Evolutionary conservation across 176 grass and related monocot genomes (phyloP), one percentile per base, ranked within the genome.

Genomic region (Pharus latifolius): DNA sequence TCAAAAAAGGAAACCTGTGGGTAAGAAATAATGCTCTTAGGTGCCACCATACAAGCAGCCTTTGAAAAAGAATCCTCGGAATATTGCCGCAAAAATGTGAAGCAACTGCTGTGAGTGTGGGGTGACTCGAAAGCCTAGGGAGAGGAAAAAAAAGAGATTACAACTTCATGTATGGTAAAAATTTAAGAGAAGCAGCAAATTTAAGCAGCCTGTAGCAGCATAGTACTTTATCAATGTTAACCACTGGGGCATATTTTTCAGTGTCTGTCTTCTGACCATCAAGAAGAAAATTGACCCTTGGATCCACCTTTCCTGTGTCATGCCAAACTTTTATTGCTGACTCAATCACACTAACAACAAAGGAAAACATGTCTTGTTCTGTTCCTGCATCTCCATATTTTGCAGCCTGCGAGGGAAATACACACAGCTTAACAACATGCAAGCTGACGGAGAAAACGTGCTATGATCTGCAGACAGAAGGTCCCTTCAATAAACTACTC

Each of bases 71-170:
- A 93, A 56, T 93, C 79, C 24, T 72, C 81, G 0, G 87, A 69
- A 50, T 98, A 93, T 82, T 98, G 78, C 62, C 94, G 88, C 70
- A 98, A 75, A 88, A 70, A 98, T 58, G 78, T 64, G 64, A 90
- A 88, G 75, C 84, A 93, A 19, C 46, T 77, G 16, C 67, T 61
- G 72, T 98, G 94, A 43, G 94, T 98, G 61, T 98, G 44, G 43
- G 94, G 94, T 56, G 94, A 91, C 60, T 93, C 90, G 79, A 98
- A 98, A 61, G 94, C 94, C 94, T 98, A 76, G 29, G 22, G 20
- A 48, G 65, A 27, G 28, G 37, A 73, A 11, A 56, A 54, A 27
- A n/a, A n/a, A n/a, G n/a, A n/a, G n/a, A n/a, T n/a, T n/a, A n/a
- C n/a, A n/a, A n/a, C n/a, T 24, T 22, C 45, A 26, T 60, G 50